Percentiles rank a stretch among this genome's conserved stretches.
These are phyloP conservation scores for Thelephora aurantiotincta DNA, from an alignment of 768 basidiomycete species.

Conservation along the genomic window DNA sequence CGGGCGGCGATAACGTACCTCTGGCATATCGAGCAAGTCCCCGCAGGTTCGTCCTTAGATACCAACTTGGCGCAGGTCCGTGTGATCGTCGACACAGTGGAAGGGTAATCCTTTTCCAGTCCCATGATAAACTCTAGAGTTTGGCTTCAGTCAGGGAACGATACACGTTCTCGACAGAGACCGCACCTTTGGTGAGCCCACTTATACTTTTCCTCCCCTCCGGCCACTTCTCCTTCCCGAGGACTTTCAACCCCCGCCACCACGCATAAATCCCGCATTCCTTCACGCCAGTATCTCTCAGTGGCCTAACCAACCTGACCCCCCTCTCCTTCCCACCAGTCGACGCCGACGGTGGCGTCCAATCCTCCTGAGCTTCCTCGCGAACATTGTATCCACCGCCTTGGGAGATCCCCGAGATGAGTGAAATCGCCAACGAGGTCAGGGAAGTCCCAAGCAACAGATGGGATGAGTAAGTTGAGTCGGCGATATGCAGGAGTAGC, in stretches of 20 bases:
- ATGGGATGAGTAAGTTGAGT: slow-evolving; percentile 48
- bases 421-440: slow-evolving; percentile 61
- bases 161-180: background rate
- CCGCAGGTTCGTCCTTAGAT: slow-evolving; percentile 39
- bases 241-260: slow-evolving; percentile 46
- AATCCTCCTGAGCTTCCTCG: slow-evolving; percentile 62
- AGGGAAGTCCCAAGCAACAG: slow-evolving; percentile 66
- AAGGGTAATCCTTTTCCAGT: slow-evolving; percentile 71
- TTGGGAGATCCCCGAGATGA: slow-evolving; percentile 63
- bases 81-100: slow-evolving; percentile 74
- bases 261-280: slow-evolving; percentile 68
- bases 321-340: slow-evolving; percentile 1
- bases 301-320: slow-evolving; percentile 48
- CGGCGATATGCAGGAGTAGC: slow-evolving; percentile 56
- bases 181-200: slow-evolving; percentile 51
- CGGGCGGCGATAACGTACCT: slow-evolving; percentile 26
- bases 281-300: slow-evolving; percentile 64
- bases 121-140: slow-evolving; percentile 65
- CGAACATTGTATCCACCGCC: slow-evolving; percentile 61
- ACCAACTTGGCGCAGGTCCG: slow-evolving; percentile 69
- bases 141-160: background rate
- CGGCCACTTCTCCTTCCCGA: slow-evolving; percentile 31
- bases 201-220: slow-evolving; percentile 46
- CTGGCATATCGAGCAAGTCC: slow-evolving; percentile 48
- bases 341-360: slow-evolving; percentile 23